Percentiles rank a stretch among this genome's conserved stretches.
These are phyloP conservation scores for Ananas comosus DNA, from an alignment of 176 grass and related monocot genomes.

Conservation along the genomic window DNA sequence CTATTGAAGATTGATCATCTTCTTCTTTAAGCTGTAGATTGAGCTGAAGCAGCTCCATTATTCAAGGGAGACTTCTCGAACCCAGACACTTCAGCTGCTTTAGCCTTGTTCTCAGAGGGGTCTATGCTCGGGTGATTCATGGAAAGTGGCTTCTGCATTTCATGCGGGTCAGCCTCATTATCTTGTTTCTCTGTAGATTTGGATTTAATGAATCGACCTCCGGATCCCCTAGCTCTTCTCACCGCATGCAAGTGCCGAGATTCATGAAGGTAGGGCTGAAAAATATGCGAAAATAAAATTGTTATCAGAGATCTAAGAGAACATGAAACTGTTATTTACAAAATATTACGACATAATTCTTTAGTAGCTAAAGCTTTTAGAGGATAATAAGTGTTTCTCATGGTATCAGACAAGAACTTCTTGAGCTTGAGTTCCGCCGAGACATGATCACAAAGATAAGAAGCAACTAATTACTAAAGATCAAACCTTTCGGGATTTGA, in stretches of 20 bases:
- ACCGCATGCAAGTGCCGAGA: constrained; percentile 8
- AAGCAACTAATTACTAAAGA: neutral
- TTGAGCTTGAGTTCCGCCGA: neutral
- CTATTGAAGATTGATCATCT: no score
- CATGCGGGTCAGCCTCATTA: neutral
- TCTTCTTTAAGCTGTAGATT: no score
- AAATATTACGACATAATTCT: neutral
- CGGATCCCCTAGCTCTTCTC: constrained; percentile 4
- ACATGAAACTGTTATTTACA: neutral
- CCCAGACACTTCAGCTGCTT: neutral
- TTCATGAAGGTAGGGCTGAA: constrained; percentile 5
- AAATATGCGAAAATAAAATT: neutral
- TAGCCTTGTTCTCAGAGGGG: neutral
- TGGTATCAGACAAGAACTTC: neutral
- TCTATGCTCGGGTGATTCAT: neutral
- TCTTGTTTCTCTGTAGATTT: neutral
- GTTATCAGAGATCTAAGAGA: neutral
- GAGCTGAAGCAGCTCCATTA: neutral
- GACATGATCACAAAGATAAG: neutral
- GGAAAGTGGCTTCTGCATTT: neutral
- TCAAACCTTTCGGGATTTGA: constrained; percentile 28
- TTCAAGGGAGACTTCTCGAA: neutral
- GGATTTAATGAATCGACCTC: neutral
- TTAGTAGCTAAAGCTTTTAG: neutral
- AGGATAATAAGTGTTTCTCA: neutral